Percentiles rank a stretch among this genome's conserved stretches.
These are phyloP conservation scores for Tricholoma hemisulphureum DNA, from an alignment of 768 basidiomycete species.

Conservation along the genomic window DNA sequence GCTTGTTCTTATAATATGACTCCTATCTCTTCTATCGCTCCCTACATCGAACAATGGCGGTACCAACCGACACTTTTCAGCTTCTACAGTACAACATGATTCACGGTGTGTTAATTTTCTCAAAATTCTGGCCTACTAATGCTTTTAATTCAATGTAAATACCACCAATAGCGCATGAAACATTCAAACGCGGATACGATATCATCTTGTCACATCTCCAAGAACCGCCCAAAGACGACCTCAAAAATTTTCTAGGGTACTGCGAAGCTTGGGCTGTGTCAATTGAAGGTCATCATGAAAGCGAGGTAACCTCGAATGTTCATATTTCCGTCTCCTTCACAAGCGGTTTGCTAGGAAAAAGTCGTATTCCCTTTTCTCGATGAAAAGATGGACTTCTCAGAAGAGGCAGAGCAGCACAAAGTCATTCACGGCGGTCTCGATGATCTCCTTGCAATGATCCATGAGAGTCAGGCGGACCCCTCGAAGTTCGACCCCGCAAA, in stretches of 20 bases:
- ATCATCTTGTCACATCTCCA: conserved; percentile 34
- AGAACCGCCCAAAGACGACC: conserved; percentile 33
- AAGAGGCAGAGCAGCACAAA: conserved; percentile 36
- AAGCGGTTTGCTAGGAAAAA: conserved; percentile 19
- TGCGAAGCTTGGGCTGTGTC: conserved; percentile 36
- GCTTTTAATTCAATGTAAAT: not conserved
- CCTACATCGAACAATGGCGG: conserved; percentile 10
- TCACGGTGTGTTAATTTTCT: conserved; percentile 4
- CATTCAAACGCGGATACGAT: conserved; percentile 37
- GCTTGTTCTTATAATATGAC: too few relatives aligned
- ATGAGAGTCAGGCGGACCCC: conserved; percentile 21
- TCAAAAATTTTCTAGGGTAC: conserved; percentile 40
- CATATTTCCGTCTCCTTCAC: not conserved
- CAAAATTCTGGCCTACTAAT: not conserved
- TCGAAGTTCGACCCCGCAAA: conserved; percentile 29
- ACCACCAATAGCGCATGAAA: conserved; percentile 33
- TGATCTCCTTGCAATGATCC: conserved; percentile 23
- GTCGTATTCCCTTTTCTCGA: conserved; percentile 37
- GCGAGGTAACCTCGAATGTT: conserved; percentile 23
- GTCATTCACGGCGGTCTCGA: conserved; percentile 30
- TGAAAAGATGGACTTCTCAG: conserved; percentile 37
- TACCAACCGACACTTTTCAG: conserved; percentile 19
- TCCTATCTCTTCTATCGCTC: too few relatives aligned
- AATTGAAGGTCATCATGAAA: conserved; percentile 35
- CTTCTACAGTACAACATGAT: conserved; percentile 18